These are phyloP conservation scores for Aphanomyces stellatus DNA, from an alignment of 352 stramenopile genomes.

Conservation along the genomic window DNA sequence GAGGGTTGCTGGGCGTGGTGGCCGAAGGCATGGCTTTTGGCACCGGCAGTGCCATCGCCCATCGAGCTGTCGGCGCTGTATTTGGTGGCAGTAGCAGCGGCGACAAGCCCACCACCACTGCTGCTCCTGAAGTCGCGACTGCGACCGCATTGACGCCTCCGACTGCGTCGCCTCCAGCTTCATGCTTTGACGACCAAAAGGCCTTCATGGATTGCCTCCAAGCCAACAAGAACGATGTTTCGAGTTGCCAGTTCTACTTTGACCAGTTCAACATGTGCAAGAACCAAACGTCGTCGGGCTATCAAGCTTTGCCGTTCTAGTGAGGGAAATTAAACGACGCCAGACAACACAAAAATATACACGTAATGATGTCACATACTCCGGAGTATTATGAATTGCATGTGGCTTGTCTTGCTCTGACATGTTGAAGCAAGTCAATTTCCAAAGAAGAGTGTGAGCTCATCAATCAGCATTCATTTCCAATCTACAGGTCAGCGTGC, in stretches of 20 bases:
- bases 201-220: conserved; percentile 77
- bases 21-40: conserved; percentile 96
- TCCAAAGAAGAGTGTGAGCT: no score
- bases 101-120: conserved; percentile 14
- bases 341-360: no score
- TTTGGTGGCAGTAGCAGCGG: conserved; percentile 47
- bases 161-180: conserved; percentile 19
- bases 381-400: no score
- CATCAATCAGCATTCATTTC: no score
- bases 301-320: no score
- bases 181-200: conserved; percentile 57
- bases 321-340: no score
- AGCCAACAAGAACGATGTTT: conserved; percentile 65
- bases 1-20: conserved; percentile 92
- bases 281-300: conserved; percentile 47
- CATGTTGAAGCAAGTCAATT: no score
- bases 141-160: conserved; percentile 11
- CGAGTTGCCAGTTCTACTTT: conserved; percentile 78
- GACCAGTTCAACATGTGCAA: conserved; percentile 80
- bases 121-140: neutral
- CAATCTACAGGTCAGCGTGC: no score
- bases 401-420: no score
- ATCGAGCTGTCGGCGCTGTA: conserved; percentile 69
- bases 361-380: no score
- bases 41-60: conserved; percentile 92